Conservation (phyloP, 2,329 filamentous ascomycete genomes). For the Cladosporium colombiae region DNA sequence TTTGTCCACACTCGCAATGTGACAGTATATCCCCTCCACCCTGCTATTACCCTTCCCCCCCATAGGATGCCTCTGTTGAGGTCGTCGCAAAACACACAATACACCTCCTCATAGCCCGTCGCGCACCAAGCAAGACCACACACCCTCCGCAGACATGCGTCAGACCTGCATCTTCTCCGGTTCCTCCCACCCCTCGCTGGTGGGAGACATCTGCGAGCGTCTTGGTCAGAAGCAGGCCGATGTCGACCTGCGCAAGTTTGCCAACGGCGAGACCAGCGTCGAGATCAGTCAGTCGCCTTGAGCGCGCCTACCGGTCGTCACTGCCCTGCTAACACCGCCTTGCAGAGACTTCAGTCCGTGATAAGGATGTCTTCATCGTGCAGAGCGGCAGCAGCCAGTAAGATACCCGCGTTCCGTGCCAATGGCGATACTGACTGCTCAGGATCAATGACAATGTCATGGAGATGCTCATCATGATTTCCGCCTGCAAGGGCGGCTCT, state of each 20-base stretch:
- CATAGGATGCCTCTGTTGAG: slow-evolving; percentile 29
- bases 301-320: background rate
- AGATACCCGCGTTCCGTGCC: slow-evolving; percentile 26
- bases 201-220: slow-evolving; percentile 66
- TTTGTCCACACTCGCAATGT: slow-evolving; percentile 13
- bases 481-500: slow-evolving; percentile 95
- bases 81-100: slow-evolving; percentile 20
- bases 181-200: slow-evolving; percentile 63
- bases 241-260: slow-evolving; percentile 65
- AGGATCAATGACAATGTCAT: slow-evolving; percentile 97
- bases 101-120: background rate
- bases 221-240: slow-evolving; percentile 61
- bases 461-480: slow-evolving; percentile 99
- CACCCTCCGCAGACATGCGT: slow-evolving; percentile 52
- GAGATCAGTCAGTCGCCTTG: slow-evolving; percentile 56
- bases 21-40: slow-evolving; percentile 3
- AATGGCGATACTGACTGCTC: slow-evolving; percentile 26
- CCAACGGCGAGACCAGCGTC: slow-evolving; percentile 70
- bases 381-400: slow-evolving; percentile 88
- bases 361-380: slow-evolving; percentile 98
- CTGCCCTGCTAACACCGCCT: slow-evolving; percentile 27
- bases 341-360: slow-evolving; percentile 70
- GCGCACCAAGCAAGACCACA: slow-evolving; percentile 7
- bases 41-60: background rate
- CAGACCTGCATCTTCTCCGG: slow-evolving; percentile 69